Base-by-base conservation (phyloP, 129 eudicot genomes). In the Helianthus tuberosus region DNA sequence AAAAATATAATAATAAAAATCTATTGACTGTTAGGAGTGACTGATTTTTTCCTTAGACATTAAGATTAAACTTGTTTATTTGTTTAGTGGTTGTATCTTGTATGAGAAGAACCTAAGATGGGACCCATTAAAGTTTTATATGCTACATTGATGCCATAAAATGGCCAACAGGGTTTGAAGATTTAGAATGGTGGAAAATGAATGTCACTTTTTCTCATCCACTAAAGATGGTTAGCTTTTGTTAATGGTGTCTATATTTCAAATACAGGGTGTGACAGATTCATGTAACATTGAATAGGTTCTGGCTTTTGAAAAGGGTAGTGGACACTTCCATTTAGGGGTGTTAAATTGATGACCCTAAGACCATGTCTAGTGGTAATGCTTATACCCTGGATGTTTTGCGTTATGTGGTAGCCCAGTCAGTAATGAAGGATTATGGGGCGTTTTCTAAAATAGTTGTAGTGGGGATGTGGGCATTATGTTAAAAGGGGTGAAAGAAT, bases 131-230 rank as follows among this genome's bases (percentile, higher is more conserved):
- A 63, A 62, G 48, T 11, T 49, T 38, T 10, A 13, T 7, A 63
- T 50, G 69, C 69, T 60, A 67, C 16, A 55, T 76, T 67, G 80
- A 76, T 67, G 23, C 74, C 74, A 53, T 64, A n/a, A 20, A 64
- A 16, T 75, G 73, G 73, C 51, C 29, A 55, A 76, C 74, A 67
- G 39, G 16, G 58, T 75, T 53, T 43, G 6, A 41, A 36, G 20
- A 60, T 50, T 43, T 75, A 6, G 32, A 55, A 55, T 67, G 55
- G 74, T 76, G 67, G 73, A 66, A 43, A 74, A 39, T 54, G 23
- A n/a, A 46, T 46, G 74, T 32, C 67, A 54, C 27, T 68, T 9
- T 54, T 55, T 54, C 17, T 66, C 47, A 4, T 59, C 81, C 81
- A 59, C 69, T 59, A 39, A 67, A 29, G 58, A 29, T 68, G 75